Evolutionary conservation across 495 filamentous ascomycete genomes (phyloP), one percentile per base, ranked within the genome.

Genomic region (Acidomyces sp.): DNA sequence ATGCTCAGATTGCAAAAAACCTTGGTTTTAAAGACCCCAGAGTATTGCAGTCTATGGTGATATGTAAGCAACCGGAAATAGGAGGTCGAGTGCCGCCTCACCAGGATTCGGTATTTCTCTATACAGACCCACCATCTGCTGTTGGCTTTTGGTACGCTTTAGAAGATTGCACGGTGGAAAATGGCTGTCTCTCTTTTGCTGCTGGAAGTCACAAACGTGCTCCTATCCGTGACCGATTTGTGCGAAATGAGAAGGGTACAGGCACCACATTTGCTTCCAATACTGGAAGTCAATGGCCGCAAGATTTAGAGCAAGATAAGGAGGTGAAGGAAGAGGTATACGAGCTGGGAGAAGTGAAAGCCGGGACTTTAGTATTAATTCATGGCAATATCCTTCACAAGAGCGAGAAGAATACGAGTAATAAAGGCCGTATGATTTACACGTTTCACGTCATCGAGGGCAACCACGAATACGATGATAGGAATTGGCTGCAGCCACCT

Each of bases 391-490:
- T 96, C 31, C 50, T 97, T 60, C 90, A 97, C 57, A 90, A 93
- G 72, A 95, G 90, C 59, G 85, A 92, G 70, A 81, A 68, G 70
- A 97, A 97, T 52, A 59, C 70, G 24, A 93, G 90, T 52, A 58
- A 65, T 41, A 81, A 78, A 62, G 87, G 86, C 41, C 72, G 90
- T 53, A 92, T 85, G 57, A 93, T 93, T 18, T 97, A 97, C 62
- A 97, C 92, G 0, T 97, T 95, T 53, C 90, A 97, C 66, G 71
- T 93, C 28, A 96, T 96, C 55, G 90, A 96, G 60, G 83, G 84
- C 0, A 77, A 82, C 35, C 71, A 78, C 28, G 62, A 62, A 27
- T 97, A 94, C 60, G 92, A 96, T 63, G 69, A 68, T 62, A 64
- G 67, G 57, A 97, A 97, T 58, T 97, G 90, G 90, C 53, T 97